Evolutionary conservation across 2,329 filamentous ascomycete genomes (phyloP).

Genomic region (Berkeleyomyces basicola): DNA sequence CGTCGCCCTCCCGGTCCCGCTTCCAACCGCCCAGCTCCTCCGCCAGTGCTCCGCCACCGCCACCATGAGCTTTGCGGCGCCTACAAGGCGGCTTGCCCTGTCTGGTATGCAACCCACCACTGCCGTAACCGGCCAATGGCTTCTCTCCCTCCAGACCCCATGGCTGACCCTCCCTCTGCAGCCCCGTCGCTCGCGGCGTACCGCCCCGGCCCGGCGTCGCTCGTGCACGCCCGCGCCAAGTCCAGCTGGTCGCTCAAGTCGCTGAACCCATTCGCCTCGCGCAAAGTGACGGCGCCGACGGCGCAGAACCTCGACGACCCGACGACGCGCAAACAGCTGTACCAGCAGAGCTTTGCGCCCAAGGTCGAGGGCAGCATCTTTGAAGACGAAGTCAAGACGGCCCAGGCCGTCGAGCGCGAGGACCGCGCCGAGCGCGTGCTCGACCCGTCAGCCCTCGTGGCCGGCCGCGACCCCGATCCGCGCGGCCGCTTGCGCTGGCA

Average conservation of each 20-base stretch:
- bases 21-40: background rate
- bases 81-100: constrained; percentile 15
- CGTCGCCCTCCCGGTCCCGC: background rate
- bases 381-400: constrained; percentile 35
- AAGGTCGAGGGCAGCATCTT: constrained; percentile 42
- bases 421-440: constrained; percentile 14
- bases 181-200: constrained; percentile 3
- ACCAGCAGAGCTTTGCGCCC: constrained; percentile 25
- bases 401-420: constrained; percentile 23
- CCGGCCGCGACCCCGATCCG: constrained; percentile 57
- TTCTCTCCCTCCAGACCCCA: constrained; percentile 11
- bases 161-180: constrained; percentile 14
- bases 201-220: constrained; percentile 14
- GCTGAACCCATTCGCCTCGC: constrained; percentile 19
- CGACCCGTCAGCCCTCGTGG: constrained; percentile 13
- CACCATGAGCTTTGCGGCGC: constrained; percentile 16
- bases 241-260: constrained; percentile 27
- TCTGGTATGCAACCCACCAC: constrained; percentile 13
- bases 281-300: constrained; percentile 16
- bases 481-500: constrained; percentile 56
- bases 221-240: constrained; percentile 22
- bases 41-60: background rate
- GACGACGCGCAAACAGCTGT: constrained; percentile 26
- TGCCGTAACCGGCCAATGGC: background rate
- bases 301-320: constrained; percentile 27